Conservation (phyloP, 1,284 basidiomycete species). For the Singerocomus rubriflavus region DNA sequence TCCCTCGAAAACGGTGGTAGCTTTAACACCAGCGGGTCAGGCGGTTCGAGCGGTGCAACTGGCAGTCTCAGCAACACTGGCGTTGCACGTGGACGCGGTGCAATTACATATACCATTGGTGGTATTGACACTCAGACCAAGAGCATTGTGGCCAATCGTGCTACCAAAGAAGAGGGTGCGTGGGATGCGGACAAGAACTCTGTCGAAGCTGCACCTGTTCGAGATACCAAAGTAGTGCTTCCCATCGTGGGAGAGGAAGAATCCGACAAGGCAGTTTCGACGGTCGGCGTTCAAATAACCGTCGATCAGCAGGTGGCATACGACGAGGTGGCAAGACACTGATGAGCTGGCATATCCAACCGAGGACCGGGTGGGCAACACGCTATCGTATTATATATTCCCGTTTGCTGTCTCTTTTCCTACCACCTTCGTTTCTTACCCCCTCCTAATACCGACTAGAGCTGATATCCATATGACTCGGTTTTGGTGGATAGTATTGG, state of each 20-base stretch:
- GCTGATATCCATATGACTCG: not conserved
- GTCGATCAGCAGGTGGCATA: slow-evolving; percentile 54
- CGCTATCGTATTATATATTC: not conserved
- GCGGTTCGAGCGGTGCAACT: slow-evolving; percentile 33
- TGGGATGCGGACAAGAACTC: slow-evolving; percentile 55
- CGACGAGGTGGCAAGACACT: slow-evolving; percentile 33
- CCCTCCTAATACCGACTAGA: slow-evolving; percentile 1
- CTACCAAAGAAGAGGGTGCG: slow-evolving; percentile 27
- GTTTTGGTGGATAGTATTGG: too few species aligned
- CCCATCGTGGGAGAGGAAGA: slow-evolving; percentile 31
- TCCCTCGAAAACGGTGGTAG: slow-evolving; percentile 63
- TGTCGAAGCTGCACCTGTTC: slow-evolving; percentile 33
- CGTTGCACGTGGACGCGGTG: slow-evolving; percentile 34
- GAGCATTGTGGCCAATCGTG: slow-evolving; percentile 35
- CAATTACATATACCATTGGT: slow-evolving; percentile 62
- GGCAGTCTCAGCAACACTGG: slow-evolving; percentile 37
- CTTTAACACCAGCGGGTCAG: slow-evolving; percentile 56
- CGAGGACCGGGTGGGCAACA: not conserved
- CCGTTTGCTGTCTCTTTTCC: not conserved
- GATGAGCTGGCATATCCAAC: slow-evolving; percentile 9
- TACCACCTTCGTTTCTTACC: not conserved
- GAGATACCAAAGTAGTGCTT: slow-evolving; percentile 44
- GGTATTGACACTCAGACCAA: slow-evolving; percentile 51
- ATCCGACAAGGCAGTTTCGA: slow-evolving; percentile 22
- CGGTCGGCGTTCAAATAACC: slow-evolving; percentile 51